Conservation (phyloP, 768 basidiomycete genomes). For the Russula virescens region DNA sequence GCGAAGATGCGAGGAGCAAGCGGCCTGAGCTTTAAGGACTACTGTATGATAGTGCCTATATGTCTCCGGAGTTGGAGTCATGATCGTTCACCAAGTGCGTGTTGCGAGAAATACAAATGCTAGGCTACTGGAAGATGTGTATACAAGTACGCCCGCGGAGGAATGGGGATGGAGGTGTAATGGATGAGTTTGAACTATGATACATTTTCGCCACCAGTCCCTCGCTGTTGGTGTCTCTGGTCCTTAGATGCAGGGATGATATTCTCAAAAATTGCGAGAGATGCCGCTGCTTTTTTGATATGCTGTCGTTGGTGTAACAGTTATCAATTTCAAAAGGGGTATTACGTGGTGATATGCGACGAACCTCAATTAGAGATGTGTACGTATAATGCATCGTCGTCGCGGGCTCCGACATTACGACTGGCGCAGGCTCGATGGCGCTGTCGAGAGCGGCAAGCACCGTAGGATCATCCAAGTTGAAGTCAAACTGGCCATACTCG, state of each 20-base stretch:
- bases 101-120: neutral
- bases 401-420: neutral
- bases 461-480: constrained; percentile 58
- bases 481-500: constrained; percentile 54
- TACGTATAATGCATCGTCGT: constrained; percentile 11
- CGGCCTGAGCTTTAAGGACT: too few relatives aligned
- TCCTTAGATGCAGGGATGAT: constrained; percentile 3
- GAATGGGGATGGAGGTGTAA: neutral
- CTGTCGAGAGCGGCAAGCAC: constrained; percentile 40
- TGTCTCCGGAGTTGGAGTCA: neutral
- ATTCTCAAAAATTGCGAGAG: constrained; percentile 1
- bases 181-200: neutral
- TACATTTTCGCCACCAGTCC: neutral
- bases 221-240: neutral
- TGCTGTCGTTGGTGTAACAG: neutral
- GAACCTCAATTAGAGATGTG: constrained; percentile 14
- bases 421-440: neutral
- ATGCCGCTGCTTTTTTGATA: constrained; percentile 1
- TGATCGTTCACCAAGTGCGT: neutral
- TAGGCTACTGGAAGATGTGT: neutral
- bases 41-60: too few relatives aligned
- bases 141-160: neutral
- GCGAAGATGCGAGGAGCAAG: too few relatives aligned
- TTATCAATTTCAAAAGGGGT: neutral
- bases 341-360: neutral